Conservation (phyloP, 441 rosid genomes). For the Macaranga tanarius region DNA sequence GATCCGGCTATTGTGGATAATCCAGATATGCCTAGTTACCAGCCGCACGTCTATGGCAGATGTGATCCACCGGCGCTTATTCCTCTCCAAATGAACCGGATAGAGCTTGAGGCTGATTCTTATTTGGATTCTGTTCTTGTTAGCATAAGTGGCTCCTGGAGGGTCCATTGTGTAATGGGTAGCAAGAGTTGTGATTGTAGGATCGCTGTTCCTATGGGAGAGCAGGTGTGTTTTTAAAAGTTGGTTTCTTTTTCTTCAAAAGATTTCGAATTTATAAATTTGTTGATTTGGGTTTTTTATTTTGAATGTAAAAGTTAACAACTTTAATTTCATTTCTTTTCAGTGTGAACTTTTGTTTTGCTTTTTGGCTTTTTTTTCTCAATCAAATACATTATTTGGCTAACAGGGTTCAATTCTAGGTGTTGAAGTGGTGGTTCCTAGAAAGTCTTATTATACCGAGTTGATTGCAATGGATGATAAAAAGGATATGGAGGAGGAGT, state of each 20-base stretch:
- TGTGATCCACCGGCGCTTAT: conserved; percentile 91
- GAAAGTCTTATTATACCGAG: conserved; percentile 58
- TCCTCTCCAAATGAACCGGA: conserved; percentile 78
- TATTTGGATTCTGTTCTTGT: conserved; percentile 62
- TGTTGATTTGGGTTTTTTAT: background rate
- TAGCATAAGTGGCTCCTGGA: conserved; percentile 63
- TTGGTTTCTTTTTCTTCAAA: background rate
- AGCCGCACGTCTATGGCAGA: conserved; percentile 93
- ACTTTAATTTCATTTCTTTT: background rate
- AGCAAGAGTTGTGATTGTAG: conserved; percentile 87
- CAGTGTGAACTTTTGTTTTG: background rate
- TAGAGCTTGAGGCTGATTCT: conserved; percentile 63
- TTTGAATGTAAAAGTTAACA: background rate
- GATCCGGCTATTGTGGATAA: conserved; percentile 89
- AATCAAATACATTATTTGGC: conserved; percentile 51
- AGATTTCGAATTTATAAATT: background rate
- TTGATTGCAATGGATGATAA: conserved; percentile 45
- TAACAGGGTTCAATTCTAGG: conserved; percentile 99
- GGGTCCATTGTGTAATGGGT: conserved; percentile 91
- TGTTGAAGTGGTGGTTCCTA: conserved; percentile 78
- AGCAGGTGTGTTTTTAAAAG: conserved; percentile 46
- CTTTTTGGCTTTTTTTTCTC: conserved; percentile 33
- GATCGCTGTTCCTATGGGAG: conserved; percentile 84
- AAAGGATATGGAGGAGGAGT: conserved; percentile 42
- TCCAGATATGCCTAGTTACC: conserved; percentile 94